phyloP scores from a whole-genome alignment of 352 stramenopile species.

The Phytophthora pluvialis region DNA sequence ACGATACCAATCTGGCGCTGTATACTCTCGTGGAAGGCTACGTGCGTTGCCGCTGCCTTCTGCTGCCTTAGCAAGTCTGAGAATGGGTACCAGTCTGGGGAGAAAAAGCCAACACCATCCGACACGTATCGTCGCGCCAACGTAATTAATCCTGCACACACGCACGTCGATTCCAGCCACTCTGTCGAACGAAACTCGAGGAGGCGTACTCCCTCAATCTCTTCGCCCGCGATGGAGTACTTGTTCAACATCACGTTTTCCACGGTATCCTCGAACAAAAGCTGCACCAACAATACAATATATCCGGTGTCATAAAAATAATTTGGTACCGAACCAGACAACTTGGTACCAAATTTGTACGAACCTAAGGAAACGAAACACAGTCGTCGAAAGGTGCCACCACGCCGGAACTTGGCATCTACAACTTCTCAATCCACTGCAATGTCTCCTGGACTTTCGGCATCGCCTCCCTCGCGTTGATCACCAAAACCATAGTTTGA shows the following conservation, averaged over 20 bases:
- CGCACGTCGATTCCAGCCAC: constrained; percentile 9
- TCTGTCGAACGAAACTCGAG: constrained; percentile 1
- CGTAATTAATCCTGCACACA: constrained; percentile 3
- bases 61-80: neutral
- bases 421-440: constrained; percentile 1
- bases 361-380: neutral
- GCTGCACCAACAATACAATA: neutral
- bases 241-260: constrained; percentile 4
- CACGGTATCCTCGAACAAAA: neutral
- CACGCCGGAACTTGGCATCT: neutral
- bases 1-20: constrained; percentile 3
- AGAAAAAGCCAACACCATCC: constrained; percentile 2
- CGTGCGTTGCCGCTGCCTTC: neutral
- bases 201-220: constrained; percentile 14
- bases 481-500: neutral
- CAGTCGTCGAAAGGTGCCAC: constrained; percentile 1
- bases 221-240: constrained; percentile 1
- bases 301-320: neutral
- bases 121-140: neutral
- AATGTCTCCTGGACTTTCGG: neutral
- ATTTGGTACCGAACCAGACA: too few species aligned
- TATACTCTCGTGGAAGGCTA: constrained; percentile 2
- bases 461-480: constrained; percentile 3
- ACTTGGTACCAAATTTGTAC: constrained; percentile 4
- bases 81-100: constrained; percentile 13